Evolutionary conservation across 2,329 filamentous ascomycete genomes (phyloP), one percentile per base, ranked within the genome.

Genomic region (Aspergillus udagawae): DNA sequence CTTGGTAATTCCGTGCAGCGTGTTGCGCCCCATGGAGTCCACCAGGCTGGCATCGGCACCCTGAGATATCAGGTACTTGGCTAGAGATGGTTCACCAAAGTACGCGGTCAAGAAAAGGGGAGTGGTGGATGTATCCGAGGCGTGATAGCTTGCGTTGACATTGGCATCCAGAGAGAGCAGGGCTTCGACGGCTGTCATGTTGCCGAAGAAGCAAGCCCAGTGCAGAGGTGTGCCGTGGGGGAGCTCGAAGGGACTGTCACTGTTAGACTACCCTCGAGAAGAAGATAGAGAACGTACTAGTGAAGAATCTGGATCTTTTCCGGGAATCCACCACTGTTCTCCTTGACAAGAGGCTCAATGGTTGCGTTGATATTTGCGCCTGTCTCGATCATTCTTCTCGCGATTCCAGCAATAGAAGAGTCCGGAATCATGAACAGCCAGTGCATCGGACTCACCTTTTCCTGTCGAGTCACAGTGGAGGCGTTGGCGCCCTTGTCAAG

Each of bases 181-280:
- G 12, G 55, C 23, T 10, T 65, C 57, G 45, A 67, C 65, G 23
- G 66, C 65, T 20, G 35, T 27, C 12, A 45, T 54, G 47, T 61
- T 65, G 44, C 63, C 60, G 49, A 62, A 58, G 38, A 67, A 65
- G 21, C 60, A 61, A 5, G 67, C 67, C 67, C 67, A 70, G 44
- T 70, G 67, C 25, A 68, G 55, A 3, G 67, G 66, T 27, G 67
- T 64, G 2, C 67, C 67, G 9, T 62, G 55, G 1, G 67, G 67
- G 42, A 70, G 55, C 49, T 69, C 67, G 51, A 69, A 69, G 20
- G 67, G 67, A 49, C 67, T 69, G 56, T 29, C 14, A 23, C 7
- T 14, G 51, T 60, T 28, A 60, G 57, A 45, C n/a, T 35, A 20
- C 21, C 38, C 8, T 44, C 12, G 20, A 20, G 32, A 17, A 8